These are phyloP conservation scores for Cladosporium colombiae DNA, from an alignment of 2,329 filamentous ascomycete species.

Conservation along the genomic window DNA sequence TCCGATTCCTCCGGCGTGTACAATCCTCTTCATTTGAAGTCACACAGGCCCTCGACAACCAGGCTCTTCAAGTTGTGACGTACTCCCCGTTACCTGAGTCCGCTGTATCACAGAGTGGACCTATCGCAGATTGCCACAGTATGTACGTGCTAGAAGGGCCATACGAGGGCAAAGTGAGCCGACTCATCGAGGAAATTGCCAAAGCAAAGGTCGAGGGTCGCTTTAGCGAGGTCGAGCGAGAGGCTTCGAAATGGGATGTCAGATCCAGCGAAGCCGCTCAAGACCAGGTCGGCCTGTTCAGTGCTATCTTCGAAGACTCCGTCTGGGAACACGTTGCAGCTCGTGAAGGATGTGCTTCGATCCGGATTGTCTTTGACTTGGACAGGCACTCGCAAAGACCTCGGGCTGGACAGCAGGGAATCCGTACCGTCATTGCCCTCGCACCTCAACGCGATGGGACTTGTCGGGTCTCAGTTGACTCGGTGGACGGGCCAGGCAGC, in stretches of 20 bases:
- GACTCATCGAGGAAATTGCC: slow-evolving; percentile 79
- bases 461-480: slow-evolving; percentile 60
- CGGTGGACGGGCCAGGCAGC: slow-evolving; percentile 69
- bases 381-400: slow-evolving; percentile 36
- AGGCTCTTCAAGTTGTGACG: slow-evolving; percentile 32
- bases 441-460: slow-evolving; percentile 55
- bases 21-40: slow-evolving; percentile 28
- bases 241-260: slow-evolving; percentile 77
- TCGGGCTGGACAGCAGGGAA: slow-evolving; percentile 52
- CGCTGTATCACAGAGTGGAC: background rate
- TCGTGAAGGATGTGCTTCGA: slow-evolving; percentile 62
- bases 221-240: slow-evolving; percentile 80
- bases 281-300: slow-evolving; percentile 58
- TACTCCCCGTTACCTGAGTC: slow-evolving; percentile 29
- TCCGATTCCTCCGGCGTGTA: slow-evolving; percentile 60
- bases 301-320: slow-evolving; percentile 72
- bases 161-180: slow-evolving; percentile 75
- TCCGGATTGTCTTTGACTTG: slow-evolving; percentile 65
- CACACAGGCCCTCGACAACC: slow-evolving; percentile 32
- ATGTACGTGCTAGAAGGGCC: slow-evolving; percentile 69
- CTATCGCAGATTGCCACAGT: slow-evolving; percentile 28
- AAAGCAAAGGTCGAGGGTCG: slow-evolving; percentile 85
- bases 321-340: slow-evolving; percentile 63
- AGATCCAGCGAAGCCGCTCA: slow-evolving; percentile 64
- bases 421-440: slow-evolving; percentile 71